A percentile compares a stretch with the other conserved stretches of the same genome.
Conservation (phyloP, 2,329 filamentous ascomycete species). For the Calonectria multiphialidica region DNA sequence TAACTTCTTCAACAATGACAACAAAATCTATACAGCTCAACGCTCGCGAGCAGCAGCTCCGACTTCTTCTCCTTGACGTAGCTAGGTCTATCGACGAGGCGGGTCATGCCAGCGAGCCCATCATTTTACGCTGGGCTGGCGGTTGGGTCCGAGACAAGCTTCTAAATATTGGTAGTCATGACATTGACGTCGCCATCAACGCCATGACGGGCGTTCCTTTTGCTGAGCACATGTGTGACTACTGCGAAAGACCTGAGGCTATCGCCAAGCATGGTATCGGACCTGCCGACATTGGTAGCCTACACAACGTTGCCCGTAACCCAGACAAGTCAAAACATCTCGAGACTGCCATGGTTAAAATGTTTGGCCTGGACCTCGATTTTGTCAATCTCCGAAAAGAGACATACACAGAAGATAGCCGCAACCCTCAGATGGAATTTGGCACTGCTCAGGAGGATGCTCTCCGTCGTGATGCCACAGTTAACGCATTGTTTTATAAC, state of each 20-base stretch:
- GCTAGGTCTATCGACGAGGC: constrained; percentile 70
- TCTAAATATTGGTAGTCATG: constrained; percentile 77
- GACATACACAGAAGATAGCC: constrained; percentile 88
- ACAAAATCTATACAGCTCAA: constrained; percentile 67
- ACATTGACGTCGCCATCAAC: constrained; percentile 90
- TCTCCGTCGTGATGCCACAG: constrained; percentile 87
- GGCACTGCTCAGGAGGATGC: constrained; percentile 94
- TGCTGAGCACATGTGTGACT: constrained; percentile 75
- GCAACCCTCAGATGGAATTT: constrained; percentile 94
- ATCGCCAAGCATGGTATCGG: constrained; percentile 70
- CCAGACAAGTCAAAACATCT: constrained; percentile 97
- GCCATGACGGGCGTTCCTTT: constrained; percentile 86
- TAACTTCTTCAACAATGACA: constrained; percentile 31
- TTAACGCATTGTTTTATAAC: constrained; percentile 98
- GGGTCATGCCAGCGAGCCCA: constrained; percentile 62
- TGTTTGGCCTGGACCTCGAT: constrained; percentile 90
- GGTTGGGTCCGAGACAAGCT: constrained; percentile 92
- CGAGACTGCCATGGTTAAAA: constrained; percentile 87
- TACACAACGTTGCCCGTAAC: constrained; percentile 92
- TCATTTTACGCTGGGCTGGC: constrained; percentile 82
- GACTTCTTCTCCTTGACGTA: constrained; percentile 85
- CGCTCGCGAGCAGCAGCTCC: constrained; percentile 77
- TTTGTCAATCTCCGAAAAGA: constrained; percentile 96
- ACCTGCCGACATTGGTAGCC: constrained; percentile 73
- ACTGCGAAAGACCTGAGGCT: constrained; percentile 72